Conservation (phyloP, 164 flowering plant genomes). For the Protea cynaroides region DNA sequence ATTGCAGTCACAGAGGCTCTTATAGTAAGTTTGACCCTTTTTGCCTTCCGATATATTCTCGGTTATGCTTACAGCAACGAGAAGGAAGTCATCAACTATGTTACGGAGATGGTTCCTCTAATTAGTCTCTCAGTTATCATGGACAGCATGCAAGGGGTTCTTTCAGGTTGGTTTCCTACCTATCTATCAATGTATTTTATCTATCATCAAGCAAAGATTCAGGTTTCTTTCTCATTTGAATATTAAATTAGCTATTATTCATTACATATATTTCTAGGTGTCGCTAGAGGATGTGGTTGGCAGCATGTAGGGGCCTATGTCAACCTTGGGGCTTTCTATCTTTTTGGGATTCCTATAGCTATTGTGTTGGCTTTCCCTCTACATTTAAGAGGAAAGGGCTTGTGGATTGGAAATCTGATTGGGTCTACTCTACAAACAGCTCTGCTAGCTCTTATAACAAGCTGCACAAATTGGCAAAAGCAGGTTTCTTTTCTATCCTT, state of each 20-base stretch:
- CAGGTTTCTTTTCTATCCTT: slow-evolving; percentile 34
- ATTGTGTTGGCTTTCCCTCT: slow-evolving; percentile 38
- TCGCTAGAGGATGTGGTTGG: slow-evolving; percentile 87
- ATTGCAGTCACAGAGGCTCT: slow-evolving; percentile 34
- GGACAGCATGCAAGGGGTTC: slow-evolving; percentile 65
- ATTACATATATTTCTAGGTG: slow-evolving; percentile 38
- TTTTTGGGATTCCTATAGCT: slow-evolving; percentile 61
- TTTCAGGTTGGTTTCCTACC: slow-evolving; percentile 47
- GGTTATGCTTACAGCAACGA: slow-evolving; percentile 76
- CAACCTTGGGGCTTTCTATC: slow-evolving; percentile 66
- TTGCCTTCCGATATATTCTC: slow-evolving; percentile 40
- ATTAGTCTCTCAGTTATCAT: slow-evolving; percentile 46
- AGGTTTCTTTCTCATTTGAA: not conserved
- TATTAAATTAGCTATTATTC: not conserved
- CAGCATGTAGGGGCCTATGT: slow-evolving; percentile 71
- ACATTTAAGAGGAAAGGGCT: slow-evolving; percentile 52
- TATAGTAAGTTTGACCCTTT: slow-evolving; percentile 40
- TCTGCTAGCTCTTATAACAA: slow-evolving; percentile 39
- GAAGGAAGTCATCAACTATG: slow-evolving; percentile 70
- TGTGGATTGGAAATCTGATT: slow-evolving; percentile 63
- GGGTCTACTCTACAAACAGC: slow-evolving; percentile 47
- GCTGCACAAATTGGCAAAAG: slow-evolving; percentile 60
- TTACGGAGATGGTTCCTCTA: slow-evolving; percentile 63
- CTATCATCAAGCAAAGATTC: not conserved
- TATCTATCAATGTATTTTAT: not conserved